Evolutionary conservation across 345 rosid species (phyloP).

Genomic region (Corchorus olitorius): DNA sequence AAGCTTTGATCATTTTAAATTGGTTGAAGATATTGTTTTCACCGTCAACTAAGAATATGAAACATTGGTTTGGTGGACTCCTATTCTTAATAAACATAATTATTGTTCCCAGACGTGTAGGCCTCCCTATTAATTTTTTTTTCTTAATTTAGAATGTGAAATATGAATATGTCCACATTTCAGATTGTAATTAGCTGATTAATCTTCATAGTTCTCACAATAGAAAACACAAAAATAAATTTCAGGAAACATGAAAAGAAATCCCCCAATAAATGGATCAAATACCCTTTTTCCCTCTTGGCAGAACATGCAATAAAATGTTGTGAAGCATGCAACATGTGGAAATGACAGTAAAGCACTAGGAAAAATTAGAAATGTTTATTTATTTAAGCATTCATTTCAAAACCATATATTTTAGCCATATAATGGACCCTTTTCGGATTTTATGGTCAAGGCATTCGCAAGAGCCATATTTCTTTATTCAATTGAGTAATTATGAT

Average conservation of each 20-base stretch:
- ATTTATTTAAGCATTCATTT: neutral
- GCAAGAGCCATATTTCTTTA: neutral
- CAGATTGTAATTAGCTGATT: neutral
- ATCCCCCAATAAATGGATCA: neutral
- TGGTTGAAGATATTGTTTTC: neutral
- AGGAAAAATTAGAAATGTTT: neutral
- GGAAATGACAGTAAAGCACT: neutral
- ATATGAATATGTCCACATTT: neutral
- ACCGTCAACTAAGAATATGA: constrained; percentile 5
- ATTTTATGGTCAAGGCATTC: neutral
- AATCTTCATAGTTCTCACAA: neutral
- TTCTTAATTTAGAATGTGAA: too few species aligned
- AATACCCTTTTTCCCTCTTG: neutral
- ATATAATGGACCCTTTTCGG: neutral
- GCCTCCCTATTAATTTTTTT: neutral
- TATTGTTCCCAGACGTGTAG: neutral
- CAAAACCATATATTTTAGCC: neutral
- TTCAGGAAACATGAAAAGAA: neutral
- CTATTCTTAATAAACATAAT: neutral
- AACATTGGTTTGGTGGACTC: neutral
- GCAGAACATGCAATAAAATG: neutral
- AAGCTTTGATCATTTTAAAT: constrained; percentile 8
- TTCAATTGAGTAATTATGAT: neutral
- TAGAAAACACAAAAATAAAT: neutral
- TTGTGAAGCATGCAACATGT: neutral